Conservation (phyloP, 2,329 filamentous ascomycete species). For the Arthroderma sp. region DNA sequence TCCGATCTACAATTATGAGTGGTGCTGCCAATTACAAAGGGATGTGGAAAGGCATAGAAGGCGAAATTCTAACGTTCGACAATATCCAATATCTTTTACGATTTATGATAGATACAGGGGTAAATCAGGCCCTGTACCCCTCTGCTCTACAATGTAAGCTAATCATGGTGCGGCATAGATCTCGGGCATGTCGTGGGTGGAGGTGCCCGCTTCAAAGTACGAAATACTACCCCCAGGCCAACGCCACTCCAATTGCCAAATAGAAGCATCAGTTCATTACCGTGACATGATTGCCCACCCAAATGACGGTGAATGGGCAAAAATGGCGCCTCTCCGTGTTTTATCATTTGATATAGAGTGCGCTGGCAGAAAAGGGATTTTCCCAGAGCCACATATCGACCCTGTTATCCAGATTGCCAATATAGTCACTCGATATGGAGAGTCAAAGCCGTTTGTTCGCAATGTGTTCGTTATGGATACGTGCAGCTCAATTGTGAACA, state of each 20-base stretch:
- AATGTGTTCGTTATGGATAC: constrained; percentile 94
- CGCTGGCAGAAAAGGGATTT: constrained; percentile 91
- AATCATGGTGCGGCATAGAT: constrained; percentile 41
- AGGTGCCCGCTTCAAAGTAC: constrained; percentile 65
- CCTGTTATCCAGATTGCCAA: constrained; percentile 98
- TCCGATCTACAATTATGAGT: constrained; percentile 63
- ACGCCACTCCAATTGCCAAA: constrained; percentile 86
- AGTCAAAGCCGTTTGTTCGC: constrained; percentile 85
- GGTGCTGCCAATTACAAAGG: constrained; percentile 77
- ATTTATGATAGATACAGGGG: constrained; percentile 95
- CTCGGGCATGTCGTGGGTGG: constrained; percentile 94
- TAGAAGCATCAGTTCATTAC: constrained; percentile 79
- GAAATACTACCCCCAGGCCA: constrained; percentile 53
- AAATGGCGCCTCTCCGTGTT: constrained; percentile 88
- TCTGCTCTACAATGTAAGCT: background rate
- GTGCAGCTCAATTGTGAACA: constrained; percentile 88
- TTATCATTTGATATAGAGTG: constrained; percentile 98
- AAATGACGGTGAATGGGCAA: constrained; percentile 88
- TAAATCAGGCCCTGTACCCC: constrained; percentile 27
- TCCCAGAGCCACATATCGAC: constrained; percentile 82
- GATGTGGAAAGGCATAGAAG: constrained; percentile 58
- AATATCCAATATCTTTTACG: constrained; percentile 88
- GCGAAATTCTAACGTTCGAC: constrained; percentile 78
- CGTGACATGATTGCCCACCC: constrained; percentile 73
- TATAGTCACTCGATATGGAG: constrained; percentile 85